phyloP scores from a whole-genome alignment of 2,329 filamentous ascomycete species.

The Cryphonectria parasitica region DNA sequence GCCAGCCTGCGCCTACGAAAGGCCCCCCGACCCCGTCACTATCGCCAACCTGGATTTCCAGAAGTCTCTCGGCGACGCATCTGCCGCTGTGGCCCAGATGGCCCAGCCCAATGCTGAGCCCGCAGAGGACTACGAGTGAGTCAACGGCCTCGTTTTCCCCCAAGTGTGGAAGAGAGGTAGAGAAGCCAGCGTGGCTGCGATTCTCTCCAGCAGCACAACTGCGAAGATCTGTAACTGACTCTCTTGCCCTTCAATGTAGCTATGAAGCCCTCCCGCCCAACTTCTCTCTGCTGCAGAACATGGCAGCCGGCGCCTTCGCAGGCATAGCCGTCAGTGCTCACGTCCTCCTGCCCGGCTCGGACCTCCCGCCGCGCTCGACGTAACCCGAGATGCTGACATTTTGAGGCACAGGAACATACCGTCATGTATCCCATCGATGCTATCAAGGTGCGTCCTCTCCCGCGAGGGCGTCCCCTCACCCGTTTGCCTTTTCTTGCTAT shows the following conservation, averaged over 20 bases:
- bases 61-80: constrained; percentile 64
- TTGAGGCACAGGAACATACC: constrained; percentile 76
- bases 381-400: constrained; percentile 26
- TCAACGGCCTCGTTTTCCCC: constrained; percentile 29
- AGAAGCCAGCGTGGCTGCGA: not conserved
- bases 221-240: constrained; percentile 5
- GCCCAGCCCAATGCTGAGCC: constrained; percentile 68
- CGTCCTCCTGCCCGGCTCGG: not conserved
- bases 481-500: not conserved
- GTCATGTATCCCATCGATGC: constrained; percentile 99
- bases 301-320: constrained; percentile 94
- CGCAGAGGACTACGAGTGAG: constrained; percentile 70
- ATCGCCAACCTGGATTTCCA: constrained; percentile 67
- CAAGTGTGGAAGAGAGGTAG: no score
- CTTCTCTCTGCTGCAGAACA: constrained; percentile 92
- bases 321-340: constrained; percentile 78
- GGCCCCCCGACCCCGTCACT: constrained; percentile 29
- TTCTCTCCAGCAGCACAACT: not conserved
- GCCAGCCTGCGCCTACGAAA: constrained; percentile 28
- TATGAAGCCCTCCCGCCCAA: constrained; percentile 95
- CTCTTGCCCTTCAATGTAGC: constrained; percentile 43
- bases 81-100: constrained; percentile 71
- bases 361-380: constrained; percentile 24
- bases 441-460: constrained; percentile 73
- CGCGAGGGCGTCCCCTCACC: constrained; percentile 30